A percentile compares a stretch with the other conserved stretches of the same genome.
Evolutionary conservation across 2,329 filamentous ascomycete genomes (phyloP).

Genomic region (Fusarium clavum): DNA sequence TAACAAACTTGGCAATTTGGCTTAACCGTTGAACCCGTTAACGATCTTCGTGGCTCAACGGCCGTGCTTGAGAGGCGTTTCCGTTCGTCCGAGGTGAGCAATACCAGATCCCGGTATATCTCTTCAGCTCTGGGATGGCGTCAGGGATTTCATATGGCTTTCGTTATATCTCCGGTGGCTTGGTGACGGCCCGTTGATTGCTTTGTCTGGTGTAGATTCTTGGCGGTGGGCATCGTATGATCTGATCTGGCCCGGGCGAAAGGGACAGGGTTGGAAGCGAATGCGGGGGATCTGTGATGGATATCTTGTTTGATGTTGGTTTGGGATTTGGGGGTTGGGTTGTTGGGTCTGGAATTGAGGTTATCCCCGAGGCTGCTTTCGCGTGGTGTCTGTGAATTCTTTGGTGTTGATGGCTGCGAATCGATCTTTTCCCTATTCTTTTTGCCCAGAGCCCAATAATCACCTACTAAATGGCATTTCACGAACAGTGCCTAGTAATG

Average conservation of each 20-base stretch:
- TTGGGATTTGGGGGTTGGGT: too few relatives aligned
- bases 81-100: conserved; percentile 20
- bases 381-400: not conserved
- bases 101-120: not conserved
- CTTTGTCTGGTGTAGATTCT: conserved; percentile 1
- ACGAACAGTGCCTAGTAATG: rapidly evolving
- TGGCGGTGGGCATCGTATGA: conserved; percentile 7
- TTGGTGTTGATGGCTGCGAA: not conserved
- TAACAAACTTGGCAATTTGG: not conserved
- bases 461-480: rapidly evolving
- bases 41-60: not conserved
- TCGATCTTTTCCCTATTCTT: too few relatives aligned
- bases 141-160: not conserved
- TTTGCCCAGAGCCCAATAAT: too few relatives aligned
- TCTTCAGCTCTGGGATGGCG: not conserved
- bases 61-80: not conserved
- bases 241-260: not conserved
- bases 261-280: not conserved
- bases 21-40: not conserved
- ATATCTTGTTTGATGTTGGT: not conserved
- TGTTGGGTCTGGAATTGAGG: not conserved
- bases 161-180: not conserved
- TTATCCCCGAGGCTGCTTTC: not conserved
- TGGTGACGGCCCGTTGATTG: not conserved
- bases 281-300: not conserved